Evolutionary conservation across 768 basidiomycete species (phyloP).

Genomic region (Podaxis pistillaris): DNA sequence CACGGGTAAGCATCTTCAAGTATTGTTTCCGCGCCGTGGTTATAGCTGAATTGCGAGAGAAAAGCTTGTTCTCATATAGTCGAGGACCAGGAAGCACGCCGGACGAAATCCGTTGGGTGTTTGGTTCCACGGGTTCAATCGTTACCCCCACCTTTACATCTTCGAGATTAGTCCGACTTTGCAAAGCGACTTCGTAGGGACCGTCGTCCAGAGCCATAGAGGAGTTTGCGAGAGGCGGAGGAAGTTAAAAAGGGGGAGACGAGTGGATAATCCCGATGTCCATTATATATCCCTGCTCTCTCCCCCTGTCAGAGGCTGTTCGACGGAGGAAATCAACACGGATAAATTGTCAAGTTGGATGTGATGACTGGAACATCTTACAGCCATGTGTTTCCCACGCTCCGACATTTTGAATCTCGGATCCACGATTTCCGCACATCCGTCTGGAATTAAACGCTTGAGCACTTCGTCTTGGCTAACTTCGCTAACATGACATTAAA

Average conservation of each 20-base stretch:
- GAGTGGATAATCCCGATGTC: background rate
- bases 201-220: background rate
- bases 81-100: background rate
- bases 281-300: background rate
- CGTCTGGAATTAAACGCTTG: too few relatives aligned
- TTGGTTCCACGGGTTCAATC: background rate
- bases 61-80: conserved; percentile 1
- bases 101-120: background rate
- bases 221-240: background rate
- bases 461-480: too few relatives aligned
- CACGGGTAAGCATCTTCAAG: conserved; percentile 39
- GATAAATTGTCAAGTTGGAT: too few relatives aligned
- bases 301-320: too few relatives aligned
- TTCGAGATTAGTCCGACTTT: background rate
- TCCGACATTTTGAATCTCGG: too few relatives aligned
- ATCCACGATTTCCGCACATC: too few relatives aligned
- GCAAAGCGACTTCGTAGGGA: background rate
- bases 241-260: background rate
- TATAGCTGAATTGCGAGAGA: background rate
- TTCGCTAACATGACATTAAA: too few relatives aligned
- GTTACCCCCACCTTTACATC: background rate
- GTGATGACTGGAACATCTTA: too few relatives aligned
- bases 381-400: too few relatives aligned
- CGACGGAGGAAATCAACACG: too few relatives aligned
- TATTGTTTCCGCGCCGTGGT: conserved; percentile 36